Base-by-base conservation (phyloP, 306 rosid genomes). In the Trifolium pratense region DNA sequence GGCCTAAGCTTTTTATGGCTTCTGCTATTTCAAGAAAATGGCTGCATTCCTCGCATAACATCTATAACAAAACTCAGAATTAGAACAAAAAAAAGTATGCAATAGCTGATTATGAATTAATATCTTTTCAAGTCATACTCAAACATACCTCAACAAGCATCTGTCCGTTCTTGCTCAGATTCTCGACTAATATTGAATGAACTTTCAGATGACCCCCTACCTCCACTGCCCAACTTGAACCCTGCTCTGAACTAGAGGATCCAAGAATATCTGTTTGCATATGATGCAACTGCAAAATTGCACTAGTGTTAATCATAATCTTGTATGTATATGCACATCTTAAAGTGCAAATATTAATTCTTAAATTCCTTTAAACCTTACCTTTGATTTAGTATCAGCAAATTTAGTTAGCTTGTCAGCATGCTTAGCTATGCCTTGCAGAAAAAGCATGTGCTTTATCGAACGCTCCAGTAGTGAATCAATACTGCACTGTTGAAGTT, bases 161-260 rank as follows among this genome's bases (percentile, higher is more conserved):
- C 77, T 95, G 99, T 43, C 97, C 97, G 46, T 81, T 86, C 84
- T 90, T 91, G 91, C 86, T 82, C 55, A 91, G 89, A 85, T 89
- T 94, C 84, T 91, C 95, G 67, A 91, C 99, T 32, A 94, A 76
- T 80, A 94, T 88, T 21, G 97, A 94, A 82, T 91, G 89, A 81
- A 91, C 91, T 86, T 94, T 94, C 59, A 94, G 80, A 80, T 86
- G 92, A 78, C 97, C 98, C 49, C 96, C 98, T 62, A 94, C 98
- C 75, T 94, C 98, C 90, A 94, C 87, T 57, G 95, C 96, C 96
- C 95, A 91, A 86, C 96, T 91, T 31, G 99, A 91, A 77, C 97
- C 97, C 60, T 85, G 94, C 60, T 91, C 90, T 52, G 75, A 83
- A 70, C 67, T 74, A 52, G 92, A 83, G 77, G 96, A 82, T 82